phyloP scores from a whole-genome alignment of 441 rosid genomes.

The Adansonia gregorii region DNA sequence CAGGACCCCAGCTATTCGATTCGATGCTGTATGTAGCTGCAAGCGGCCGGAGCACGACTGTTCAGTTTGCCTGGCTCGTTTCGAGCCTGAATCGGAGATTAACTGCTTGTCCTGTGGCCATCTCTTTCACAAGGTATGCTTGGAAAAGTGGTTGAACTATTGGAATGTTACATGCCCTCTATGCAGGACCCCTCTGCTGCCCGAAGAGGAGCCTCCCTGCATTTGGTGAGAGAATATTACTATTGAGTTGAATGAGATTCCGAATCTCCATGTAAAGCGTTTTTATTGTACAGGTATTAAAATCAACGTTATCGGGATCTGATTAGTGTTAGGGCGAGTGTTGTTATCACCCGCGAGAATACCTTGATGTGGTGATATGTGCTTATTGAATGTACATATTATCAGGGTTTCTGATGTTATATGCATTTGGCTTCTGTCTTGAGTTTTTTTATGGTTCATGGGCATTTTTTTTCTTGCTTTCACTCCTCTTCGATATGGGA shows the following conservation, averaged over 20 bases:
- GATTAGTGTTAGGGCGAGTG: not conserved
- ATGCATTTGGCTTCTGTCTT: not conserved
- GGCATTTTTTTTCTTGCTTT: not conserved
- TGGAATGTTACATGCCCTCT: conserved; percentile 89
- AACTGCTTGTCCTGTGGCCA: conserved; percentile 78
- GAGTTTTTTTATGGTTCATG: not conserved
- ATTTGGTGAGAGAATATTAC: conserved; percentile 47
- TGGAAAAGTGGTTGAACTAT: conserved; percentile 89
- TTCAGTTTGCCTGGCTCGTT: conserved; percentile 71
- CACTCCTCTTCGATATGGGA: not conserved
- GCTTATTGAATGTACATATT: conserved; percentile 13
- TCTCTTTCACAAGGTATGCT: conserved; percentile 73
- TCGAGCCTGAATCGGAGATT: conserved; percentile 77
- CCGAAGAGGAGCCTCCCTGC: conserved; percentile 60
- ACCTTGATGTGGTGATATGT: conserved; percentile 13
- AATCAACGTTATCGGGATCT: not conserved
- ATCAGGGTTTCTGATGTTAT: conserved; percentile 16
- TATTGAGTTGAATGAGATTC: not conserved
- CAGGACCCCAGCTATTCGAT: conserved; percentile 55
- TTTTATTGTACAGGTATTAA: conserved; percentile 40
- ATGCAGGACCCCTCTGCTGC: conserved; percentile 76
- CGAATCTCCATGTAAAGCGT: conserved; percentile 40
- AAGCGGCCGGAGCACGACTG: conserved; percentile 64
- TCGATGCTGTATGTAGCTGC: conserved; percentile 48
- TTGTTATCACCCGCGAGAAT: conserved; percentile 4